Conservation (phyloP, 2,329 filamentous ascomycete species). For the Sarocladium brachiariae region DNA sequence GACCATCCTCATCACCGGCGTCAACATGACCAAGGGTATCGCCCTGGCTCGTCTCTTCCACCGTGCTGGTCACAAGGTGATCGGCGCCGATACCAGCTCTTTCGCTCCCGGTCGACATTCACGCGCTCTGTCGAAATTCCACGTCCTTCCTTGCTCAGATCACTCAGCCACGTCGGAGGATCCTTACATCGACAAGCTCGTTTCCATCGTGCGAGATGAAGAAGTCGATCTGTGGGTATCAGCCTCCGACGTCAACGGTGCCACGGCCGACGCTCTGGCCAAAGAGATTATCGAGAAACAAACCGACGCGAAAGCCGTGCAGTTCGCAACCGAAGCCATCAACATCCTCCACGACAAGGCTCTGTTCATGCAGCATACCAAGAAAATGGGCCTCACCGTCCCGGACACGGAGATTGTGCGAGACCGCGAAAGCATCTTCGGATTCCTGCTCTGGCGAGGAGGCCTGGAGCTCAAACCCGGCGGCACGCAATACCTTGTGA, state of each 20-base stretch:
- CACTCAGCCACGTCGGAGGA: slow-evolving; percentile 19
- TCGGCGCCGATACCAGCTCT: slow-evolving; percentile 60
- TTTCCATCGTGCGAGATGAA: slow-evolving; percentile 53
- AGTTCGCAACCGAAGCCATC: slow-evolving; percentile 52
- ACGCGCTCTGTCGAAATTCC: slow-evolving; percentile 45
- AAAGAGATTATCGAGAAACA: slow-evolving; percentile 53
- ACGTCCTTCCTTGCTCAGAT: slow-evolving; percentile 28
- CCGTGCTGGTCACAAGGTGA: slow-evolving; percentile 58
- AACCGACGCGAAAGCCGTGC: slow-evolving; percentile 54
- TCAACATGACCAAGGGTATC: slow-evolving; percentile 67
- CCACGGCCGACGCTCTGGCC: slow-evolving; percentile 59
- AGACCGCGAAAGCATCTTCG: slow-evolving; percentile 43
- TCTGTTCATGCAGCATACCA: slow-evolving; percentile 54
- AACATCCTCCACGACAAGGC: slow-evolving; percentile 57
- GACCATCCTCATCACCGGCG: slow-evolving; percentile 63
- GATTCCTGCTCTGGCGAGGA: slow-evolving; percentile 36
- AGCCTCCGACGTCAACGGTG: slow-evolving; percentile 61
- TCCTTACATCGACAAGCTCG: slow-evolving; percentile 48
- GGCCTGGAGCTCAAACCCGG: slow-evolving; percentile 18
- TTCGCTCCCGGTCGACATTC: slow-evolving; percentile 53
- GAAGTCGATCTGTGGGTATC: slow-evolving; percentile 65
- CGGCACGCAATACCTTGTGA: slow-evolving; percentile 53
- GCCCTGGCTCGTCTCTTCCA: slow-evolving; percentile 59
- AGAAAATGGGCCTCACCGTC: slow-evolving; percentile 43
- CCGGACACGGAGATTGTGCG: slow-evolving; percentile 48